phyloP scores from a whole-genome alignment of 164 flowering plant genomes.

The Malania oleifera region DNA sequence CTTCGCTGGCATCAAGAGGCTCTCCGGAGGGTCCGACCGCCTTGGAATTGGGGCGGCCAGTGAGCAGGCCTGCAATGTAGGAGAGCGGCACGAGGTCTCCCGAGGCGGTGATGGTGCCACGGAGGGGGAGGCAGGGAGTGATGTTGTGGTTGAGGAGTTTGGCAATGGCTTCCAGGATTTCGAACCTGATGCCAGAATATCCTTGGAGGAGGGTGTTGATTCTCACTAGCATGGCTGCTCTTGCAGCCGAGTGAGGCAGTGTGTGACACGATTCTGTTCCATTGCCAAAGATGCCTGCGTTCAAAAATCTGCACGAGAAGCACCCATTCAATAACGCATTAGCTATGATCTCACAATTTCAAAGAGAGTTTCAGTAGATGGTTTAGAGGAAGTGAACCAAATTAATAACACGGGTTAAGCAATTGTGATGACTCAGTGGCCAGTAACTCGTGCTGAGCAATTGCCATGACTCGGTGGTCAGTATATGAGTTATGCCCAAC shows the following conservation, averaged over 20 bases:
- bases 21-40: slow-evolving; percentile 26
- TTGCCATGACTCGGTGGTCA: too few species aligned
- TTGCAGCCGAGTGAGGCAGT: slow-evolving; percentile 24
- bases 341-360: too few species aligned
- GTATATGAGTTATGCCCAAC: too few species aligned
- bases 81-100: slow-evolving; percentile 21
- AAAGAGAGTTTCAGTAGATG: too few species aligned
- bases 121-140: slow-evolving; percentile 29
- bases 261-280: slow-evolving; percentile 24
- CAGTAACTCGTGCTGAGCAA: too few species aligned
- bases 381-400: too few species aligned
- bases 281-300: slow-evolving; percentile 29
- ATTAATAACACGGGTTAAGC: too few species aligned
- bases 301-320: slow-evolving; percentile 21
- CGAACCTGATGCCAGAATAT: slow-evolving; percentile 30
- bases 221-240: slow-evolving; percentile 33
- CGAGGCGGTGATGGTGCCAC: slow-evolving; percentile 24
- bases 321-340: too few species aligned
- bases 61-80: slow-evolving; percentile 31
- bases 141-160: slow-evolving; percentile 25
- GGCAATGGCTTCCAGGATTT: slow-evolving; percentile 29
- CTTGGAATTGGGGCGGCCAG: slow-evolving; percentile 28
- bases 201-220: slow-evolving; percentile 36
- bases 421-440: too few species aligned
- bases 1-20: slow-evolving; percentile 17